Evolutionary conservation across 305 asterid genomes (phyloP).

Genomic region (Fraxinus greggii): DNA sequence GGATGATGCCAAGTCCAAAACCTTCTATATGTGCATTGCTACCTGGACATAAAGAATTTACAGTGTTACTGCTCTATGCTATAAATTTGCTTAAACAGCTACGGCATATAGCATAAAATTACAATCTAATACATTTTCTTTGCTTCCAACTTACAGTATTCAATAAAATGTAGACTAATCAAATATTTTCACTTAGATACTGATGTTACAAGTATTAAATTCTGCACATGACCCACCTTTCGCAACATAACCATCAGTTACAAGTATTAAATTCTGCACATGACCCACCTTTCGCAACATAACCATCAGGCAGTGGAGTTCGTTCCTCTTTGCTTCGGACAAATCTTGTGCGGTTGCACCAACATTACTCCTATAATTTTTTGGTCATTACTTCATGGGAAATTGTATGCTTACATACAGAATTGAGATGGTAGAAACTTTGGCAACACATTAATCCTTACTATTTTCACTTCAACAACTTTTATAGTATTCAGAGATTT

Average conservation of each 20-base stretch:
- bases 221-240: conserved; percentile 33
- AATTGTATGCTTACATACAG: conserved; percentile 1
- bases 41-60: neutral
- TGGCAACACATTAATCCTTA: neutral
- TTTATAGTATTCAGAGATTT: neutral
- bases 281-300: conserved; percentile 49
- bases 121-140: neutral
- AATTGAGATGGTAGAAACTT: neutral
- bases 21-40: neutral
- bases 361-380: conserved; percentile 61
- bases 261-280: neutral
- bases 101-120: conserved; percentile 5
- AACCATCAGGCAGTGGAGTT: conserved; percentile 46
- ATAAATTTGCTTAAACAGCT: conserved; percentile 10
- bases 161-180: neutral
- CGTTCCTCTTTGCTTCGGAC: conserved; percentile 52
- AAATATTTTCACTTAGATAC: neutral
- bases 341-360: conserved; percentile 45
- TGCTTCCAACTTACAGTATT: conserved; percentile 14
- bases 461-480: neutral
- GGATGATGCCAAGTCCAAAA: neutral
- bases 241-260: too few species aligned
- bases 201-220: neutral
- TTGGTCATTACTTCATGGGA: conserved; percentile 17
- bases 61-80: neutral